A percentile compares a stretch with the other conserved stretches of the same genome.
These are phyloP conservation scores for Populus hybrid DNA, from an alignment of 441 rosid species.

Conservation along the genomic window DNA sequence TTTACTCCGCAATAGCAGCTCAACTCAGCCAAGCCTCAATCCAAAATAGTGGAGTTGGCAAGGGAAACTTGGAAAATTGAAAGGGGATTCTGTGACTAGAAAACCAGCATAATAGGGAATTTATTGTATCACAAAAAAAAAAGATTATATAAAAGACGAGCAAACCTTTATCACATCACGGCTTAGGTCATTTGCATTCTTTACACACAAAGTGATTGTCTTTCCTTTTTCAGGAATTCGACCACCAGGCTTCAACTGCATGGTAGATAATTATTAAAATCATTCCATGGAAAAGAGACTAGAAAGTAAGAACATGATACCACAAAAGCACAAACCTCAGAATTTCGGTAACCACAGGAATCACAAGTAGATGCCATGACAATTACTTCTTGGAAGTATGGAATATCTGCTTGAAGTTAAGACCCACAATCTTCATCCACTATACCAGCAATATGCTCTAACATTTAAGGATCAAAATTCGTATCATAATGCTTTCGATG, in stretches of 20 bases:
- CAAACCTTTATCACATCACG: slow-evolving; percentile 95
- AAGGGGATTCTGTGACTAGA: not conserved
- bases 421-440: slow-evolving; percentile 29
- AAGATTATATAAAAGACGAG: not conserved
- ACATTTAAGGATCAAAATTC: not conserved
- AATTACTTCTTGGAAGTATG: slow-evolving; percentile 96
- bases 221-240: slow-evolving; percentile 84
- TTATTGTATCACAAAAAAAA: not conserved
- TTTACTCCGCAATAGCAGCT: not conserved
- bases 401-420: slow-evolving; percentile 69
- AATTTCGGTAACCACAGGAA: slow-evolving; percentile 86
- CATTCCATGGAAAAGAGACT: slow-evolving; percentile 6
- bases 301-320: slow-evolving; percentile 7
- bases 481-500: not conserved
- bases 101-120: not conserved
- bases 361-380: slow-evolving; percentile 98
- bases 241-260: slow-evolving; percentile 95
- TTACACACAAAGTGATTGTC: slow-evolving; percentile 57
- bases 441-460: not conserved
- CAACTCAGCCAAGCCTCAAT: not conserved
- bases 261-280: slow-evolving; percentile 14
- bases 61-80: not conserved
- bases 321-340: slow-evolving; percentile 61
- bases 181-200: slow-evolving; percentile 63
- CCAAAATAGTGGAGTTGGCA: not conserved